A percentile compares a stretch with the other conserved stretches of the same genome.
phyloP scores from a whole-genome alignment of 352 stramenopile species.

The Globisporangium solare region DNA sequence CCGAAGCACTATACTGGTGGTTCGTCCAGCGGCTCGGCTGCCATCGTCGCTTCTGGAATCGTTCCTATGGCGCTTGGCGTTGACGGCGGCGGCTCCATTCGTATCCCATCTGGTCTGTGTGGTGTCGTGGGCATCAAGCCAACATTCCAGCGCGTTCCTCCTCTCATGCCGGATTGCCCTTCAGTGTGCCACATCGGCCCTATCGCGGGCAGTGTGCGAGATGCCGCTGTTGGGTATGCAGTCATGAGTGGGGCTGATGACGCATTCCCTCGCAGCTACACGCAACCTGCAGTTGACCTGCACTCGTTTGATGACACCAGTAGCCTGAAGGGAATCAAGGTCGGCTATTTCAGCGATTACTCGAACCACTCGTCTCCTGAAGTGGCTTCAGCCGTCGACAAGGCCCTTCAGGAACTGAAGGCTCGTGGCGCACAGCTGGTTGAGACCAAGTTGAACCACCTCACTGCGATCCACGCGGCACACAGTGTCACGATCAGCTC shows the following conservation, averaged over 20 bases:
- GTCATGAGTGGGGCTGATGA: conserved; percentile 70
- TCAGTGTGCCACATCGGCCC: conserved; percentile 78
- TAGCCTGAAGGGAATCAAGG: conserved; percentile 54
- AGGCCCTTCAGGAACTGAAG: conserved; percentile 47
- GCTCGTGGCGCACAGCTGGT: conserved; percentile 64
- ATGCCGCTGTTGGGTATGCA: conserved; percentile 80
- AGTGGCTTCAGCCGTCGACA: conserved; percentile 39
- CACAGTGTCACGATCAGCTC: conserved; percentile 80
- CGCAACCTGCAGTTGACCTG: conserved; percentile 44
- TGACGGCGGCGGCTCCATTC: conserved; percentile 89
- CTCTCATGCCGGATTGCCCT: conserved; percentile 42
- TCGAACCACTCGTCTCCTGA: conserved; percentile 67
- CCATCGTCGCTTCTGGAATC: conserved; percentile 83
- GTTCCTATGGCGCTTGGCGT: conserved; percentile 83
- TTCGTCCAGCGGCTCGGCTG: conserved; percentile 88
- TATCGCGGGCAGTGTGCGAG: conserved; percentile 70
- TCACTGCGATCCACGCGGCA: conserved; percentile 72
- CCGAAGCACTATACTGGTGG: conserved; percentile 81
- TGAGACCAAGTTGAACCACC: conserved; percentile 68
- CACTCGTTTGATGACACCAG: conserved; percentile 53
- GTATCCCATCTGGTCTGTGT: conserved; percentile 86
- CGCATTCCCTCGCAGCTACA: conserved; percentile 34
- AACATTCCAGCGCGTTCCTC: conserved; percentile 74
- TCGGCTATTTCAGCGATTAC: conserved; percentile 79
- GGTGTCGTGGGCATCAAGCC: conserved; percentile 88